phyloP scores from a whole-genome alignment of 2,329 filamentous ascomycete genomes.

The Tolypocladium album region DNA sequence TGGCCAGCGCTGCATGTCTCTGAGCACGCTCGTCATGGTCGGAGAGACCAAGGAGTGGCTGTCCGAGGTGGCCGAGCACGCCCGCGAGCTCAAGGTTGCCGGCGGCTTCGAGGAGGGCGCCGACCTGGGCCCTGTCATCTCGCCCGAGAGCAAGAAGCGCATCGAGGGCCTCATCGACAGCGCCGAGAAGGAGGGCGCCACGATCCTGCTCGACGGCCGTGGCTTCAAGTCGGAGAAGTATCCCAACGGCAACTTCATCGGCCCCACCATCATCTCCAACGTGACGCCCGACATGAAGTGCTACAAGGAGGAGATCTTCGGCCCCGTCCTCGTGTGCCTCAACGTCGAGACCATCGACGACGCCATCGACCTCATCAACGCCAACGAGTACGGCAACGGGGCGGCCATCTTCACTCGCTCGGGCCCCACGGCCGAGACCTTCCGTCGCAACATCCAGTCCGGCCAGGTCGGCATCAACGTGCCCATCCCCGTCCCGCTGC shows the following conservation, averaged over 20 bases:
- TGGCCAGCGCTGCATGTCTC: slow-evolving; percentile 78
- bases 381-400: slow-evolving; percentile 80
- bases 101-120: slow-evolving; percentile 73
- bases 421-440: slow-evolving; percentile 65
- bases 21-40: slow-evolving; percentile 74
- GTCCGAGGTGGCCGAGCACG: slow-evolving; percentile 63
- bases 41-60: slow-evolving; percentile 81
- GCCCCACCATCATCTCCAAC: slow-evolving; percentile 72
- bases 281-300: slow-evolving; percentile 74
- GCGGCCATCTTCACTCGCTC: slow-evolving; percentile 75
- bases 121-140: slow-evolving; percentile 75
- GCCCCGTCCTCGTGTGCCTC: slow-evolving; percentile 72
- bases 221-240: slow-evolving; percentile 67
- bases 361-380: slow-evolving; percentile 72
- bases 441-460: slow-evolving; percentile 73
- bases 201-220: slow-evolving; percentile 70
- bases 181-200: slow-evolving; percentile 72
- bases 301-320: slow-evolving; percentile 80
- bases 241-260: slow-evolving; percentile 77
- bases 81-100: slow-evolving; percentile 62
- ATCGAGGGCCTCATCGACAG: slow-evolving; percentile 68
- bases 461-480: slow-evolving; percentile 83
- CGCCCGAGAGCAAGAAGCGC: slow-evolving; percentile 64
- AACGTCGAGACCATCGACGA: slow-evolving; percentile 70
- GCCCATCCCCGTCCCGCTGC: slow-evolving; percentile 61